Evolutionary conservation across 108 stramenopile species (phyloP), one percentile per base, ranked within the genome.

Genomic region (Nitzschia palea): DNA sequence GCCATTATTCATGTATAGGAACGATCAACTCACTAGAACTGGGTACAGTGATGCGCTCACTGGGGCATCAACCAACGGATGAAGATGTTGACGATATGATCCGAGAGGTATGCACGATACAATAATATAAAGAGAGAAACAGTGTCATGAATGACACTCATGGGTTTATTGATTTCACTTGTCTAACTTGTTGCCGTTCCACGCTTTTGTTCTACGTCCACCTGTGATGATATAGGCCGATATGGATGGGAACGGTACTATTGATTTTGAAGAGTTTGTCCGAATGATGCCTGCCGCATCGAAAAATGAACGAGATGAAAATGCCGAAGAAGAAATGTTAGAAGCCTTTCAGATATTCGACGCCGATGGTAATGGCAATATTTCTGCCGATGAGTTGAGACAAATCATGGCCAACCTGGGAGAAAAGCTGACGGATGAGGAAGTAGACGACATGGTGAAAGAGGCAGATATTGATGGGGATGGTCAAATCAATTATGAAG

Each of bases 331-430:
- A 79, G 99, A 99, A 95, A 98, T 99, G 81, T 83, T 96, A 33
- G 97, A 99, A 74, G 98, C 96, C 31, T 99, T 97, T 82, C 97
- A 97, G 84, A 95, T 97, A 53, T 94, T 97, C 74, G 94, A 95
- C 71, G 96, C 98, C 82, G 99, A 99, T 69, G 98, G 99, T 35
- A 98, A 99, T 83, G 99, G 99, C 29, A 98, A 98, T 82, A 99
- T 99, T 82, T 96, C 97, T 22, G 98, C 98, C 28, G 98, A 98
- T 29, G 99, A 99, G 80, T 85, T 99, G 79, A 90, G 99, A 64
- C 98, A 98, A 85, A 98, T 99, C 74, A 99, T 99, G 98, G 98
- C 95, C 79, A 99, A 99, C 86, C 90, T 99, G 55, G 99, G 99
- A 60, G 99, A 99, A 84, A 99, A 99, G 82, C 96, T 99, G 43